These are phyloP conservation scores for Scheffersomyces segobiensis DNA, from an alignment of 1,139 yeast species.

Conservation along the genomic window DNA sequence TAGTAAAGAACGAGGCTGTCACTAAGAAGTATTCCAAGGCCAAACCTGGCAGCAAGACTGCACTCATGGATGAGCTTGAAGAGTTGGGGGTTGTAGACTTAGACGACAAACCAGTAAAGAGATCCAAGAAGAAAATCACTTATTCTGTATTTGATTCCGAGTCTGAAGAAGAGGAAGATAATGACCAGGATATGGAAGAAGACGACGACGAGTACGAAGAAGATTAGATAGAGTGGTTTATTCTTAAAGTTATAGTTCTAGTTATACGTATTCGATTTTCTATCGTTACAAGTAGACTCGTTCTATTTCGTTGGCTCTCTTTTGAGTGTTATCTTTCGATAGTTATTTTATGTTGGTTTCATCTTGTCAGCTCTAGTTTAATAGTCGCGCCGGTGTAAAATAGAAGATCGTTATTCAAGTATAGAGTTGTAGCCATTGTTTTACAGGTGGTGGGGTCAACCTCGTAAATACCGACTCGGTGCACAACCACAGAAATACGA, in stretches of 20 bases:
- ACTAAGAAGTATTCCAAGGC: constrained; percentile 4
- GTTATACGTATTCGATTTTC: neutral
- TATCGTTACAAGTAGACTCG: too few species aligned
- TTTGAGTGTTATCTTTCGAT: too few species aligned
- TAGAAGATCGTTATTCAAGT: neutral
- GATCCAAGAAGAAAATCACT: constrained; percentile 8
- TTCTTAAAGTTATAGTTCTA: neutral
- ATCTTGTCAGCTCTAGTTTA: too few species aligned
- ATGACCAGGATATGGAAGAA: constrained; percentile 5
- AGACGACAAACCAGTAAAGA: constrained; percentile 9
- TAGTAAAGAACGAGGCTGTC: neutral
- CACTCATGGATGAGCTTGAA: constrained; percentile 21
- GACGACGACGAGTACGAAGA: constrained; percentile 11
- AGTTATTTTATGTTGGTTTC: too few species aligned
- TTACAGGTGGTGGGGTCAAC: neutral
- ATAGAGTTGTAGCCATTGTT: neutral
- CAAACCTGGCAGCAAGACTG: constrained; percentile 9
- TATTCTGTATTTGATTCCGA: constrained; percentile 13
- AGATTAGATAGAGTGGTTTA: constrained; percentile 4
- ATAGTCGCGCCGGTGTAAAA: too few species aligned
- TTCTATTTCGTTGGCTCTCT: neutral
- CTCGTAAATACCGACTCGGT: neutral
- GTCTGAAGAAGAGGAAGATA: constrained; percentile 6
- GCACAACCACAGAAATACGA: neutral
- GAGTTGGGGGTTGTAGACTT: constrained; percentile 17